phyloP scores from a whole-genome alignment of 805 yeast species.

The Myxozyma kluyveri region DNA sequence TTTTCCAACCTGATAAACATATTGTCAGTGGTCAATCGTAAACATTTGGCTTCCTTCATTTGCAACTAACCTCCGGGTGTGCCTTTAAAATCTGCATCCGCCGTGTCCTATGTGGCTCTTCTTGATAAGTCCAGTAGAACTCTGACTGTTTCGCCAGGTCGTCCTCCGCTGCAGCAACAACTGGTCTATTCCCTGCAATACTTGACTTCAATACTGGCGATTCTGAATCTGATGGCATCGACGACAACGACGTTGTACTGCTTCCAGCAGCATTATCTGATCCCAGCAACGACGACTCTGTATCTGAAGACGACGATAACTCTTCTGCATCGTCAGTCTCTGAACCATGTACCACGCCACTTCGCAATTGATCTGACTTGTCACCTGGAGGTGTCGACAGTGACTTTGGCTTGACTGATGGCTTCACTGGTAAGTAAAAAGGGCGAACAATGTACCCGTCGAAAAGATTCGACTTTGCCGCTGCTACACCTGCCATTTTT shows the following conservation, averaged over 20 bases:
- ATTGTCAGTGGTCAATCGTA: not conserved
- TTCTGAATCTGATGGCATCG: not conserved
- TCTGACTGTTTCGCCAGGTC: slow-evolving; percentile 39
- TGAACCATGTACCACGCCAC: too few relatives aligned
- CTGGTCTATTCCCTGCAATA: not conserved
- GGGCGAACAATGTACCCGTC: not conserved
- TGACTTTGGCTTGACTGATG: too few relatives aligned
- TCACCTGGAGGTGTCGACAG: too few relatives aligned
- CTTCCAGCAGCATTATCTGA: not conserved
- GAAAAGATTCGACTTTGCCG: not conserved
- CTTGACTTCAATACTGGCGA: not conserved
- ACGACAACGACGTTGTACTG: slow-evolving; percentile 5
- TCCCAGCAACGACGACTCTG: slow-evolving; percentile 2
- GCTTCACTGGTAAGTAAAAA: not conserved
- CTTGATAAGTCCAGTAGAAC: slow-evolving; percentile 79
- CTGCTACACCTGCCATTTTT: too few relatives aligned
- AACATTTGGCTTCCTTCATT: too few relatives aligned
- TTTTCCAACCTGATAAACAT: slow-evolving; percentile 46
- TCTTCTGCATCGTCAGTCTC: too few relatives aligned
- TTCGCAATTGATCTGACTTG: too few relatives aligned
- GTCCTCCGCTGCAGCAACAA: slow-evolving; percentile 1
- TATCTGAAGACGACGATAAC: slow-evolving; percentile 5
- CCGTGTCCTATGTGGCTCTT: slow-evolving; percentile 76
- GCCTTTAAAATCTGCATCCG: slow-evolving; percentile 69
- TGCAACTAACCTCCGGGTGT: slow-evolving; percentile 62